These are phyloP conservation scores for Erigeron philadelphicus DNA, from an alignment of 140 eudicot species.

Conservation along the genomic window DNA sequence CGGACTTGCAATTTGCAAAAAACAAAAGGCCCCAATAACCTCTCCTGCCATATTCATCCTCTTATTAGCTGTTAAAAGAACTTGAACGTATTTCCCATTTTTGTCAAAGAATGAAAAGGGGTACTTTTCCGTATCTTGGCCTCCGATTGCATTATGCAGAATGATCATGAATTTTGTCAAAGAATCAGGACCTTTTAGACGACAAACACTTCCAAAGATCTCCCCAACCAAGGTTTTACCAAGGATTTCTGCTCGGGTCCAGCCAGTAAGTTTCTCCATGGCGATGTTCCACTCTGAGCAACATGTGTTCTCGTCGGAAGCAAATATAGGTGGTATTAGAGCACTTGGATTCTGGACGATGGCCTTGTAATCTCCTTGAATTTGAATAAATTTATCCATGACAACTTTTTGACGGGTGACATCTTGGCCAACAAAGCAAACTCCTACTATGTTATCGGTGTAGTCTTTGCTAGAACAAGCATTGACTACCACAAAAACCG, in stretches of 20 bases:
- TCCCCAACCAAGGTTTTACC: constrained; percentile 84
- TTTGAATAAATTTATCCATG: constrained; percentile 72
- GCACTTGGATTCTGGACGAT: constrained; percentile 76
- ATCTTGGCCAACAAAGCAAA: constrained; percentile 89
- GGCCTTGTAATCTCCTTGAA: constrained; percentile 86
- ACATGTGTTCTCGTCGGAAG: constrained; percentile 72
- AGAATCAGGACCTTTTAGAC: constrained; percentile 73
- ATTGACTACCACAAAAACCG: constrained; percentile 68
- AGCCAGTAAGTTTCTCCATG: constrained; percentile 84
- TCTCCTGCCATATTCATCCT: constrained; percentile 57
- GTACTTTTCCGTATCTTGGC: constrained; percentile 62
- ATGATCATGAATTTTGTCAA: constrained; percentile 81
- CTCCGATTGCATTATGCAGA: constrained; percentile 69
- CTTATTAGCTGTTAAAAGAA: constrained; percentile 75
- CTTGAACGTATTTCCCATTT: constrained; percentile 62
- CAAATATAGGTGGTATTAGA: constrained; percentile 84
- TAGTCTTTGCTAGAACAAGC: constrained; percentile 86
- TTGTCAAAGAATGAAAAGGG: constrained; percentile 72
- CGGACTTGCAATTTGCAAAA: constrained; percentile 68
- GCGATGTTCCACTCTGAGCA: constrained; percentile 93
- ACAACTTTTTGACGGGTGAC: constrained; percentile 69
- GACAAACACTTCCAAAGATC: constrained; percentile 69
- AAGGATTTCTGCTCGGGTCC: constrained; percentile 51
- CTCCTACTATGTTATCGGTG: constrained; percentile 62
- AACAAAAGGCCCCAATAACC: constrained; percentile 74